Base-by-base conservation (phyloP, 208 protist species). In the Leptomonas seymouri region DNA sequence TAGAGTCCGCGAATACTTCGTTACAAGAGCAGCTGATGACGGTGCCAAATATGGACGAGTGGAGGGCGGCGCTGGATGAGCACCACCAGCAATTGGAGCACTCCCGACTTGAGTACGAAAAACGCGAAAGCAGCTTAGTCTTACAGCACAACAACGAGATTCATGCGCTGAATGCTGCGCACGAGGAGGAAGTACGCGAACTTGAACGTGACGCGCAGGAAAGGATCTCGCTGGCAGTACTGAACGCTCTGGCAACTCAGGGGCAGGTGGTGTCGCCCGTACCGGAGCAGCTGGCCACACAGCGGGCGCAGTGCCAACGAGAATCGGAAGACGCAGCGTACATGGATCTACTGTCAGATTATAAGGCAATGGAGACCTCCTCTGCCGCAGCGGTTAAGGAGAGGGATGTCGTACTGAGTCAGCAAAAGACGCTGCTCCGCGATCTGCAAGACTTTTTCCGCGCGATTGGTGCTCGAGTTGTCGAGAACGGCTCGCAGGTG, bases 91-190 rank as follows among this genome's bases (percentile, higher is more conserved):
- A 81, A 25, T 48, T 92, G 39, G 64, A 78, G 53, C 67, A 54
- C 16, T 30, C 87, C 39, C 79, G 77, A 2, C 71, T 67, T 3
- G 86, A 91, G 67, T 91, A 82, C 68, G 58, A 73, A 2, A 58
- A 46, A 0, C 80, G 85, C 1, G 88, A 93, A 55, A 71, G 64
- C 23, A 62, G 71, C 16, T 75, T 93, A 0, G 81, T 90, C 41
- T 49, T 82, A 11, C 82, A 90, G 50, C 86, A 94, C 74, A 74
- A 73, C 31, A 82, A 89, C 34, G 91, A 93, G 57, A 65, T 94
- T 18, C 76, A 91, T 60, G 69, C 81, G 0, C 78, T 93, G 28
- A 60, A 76, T 12, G 71, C 76, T 6, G 44, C 49, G 15, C 80
- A 93, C 30, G 88, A 92, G 70, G 55, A 68, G 9, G 86, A 90